Conservation (phyloP, 768 basidiomycete species). For the Leccinum aurantiacum region DNA sequence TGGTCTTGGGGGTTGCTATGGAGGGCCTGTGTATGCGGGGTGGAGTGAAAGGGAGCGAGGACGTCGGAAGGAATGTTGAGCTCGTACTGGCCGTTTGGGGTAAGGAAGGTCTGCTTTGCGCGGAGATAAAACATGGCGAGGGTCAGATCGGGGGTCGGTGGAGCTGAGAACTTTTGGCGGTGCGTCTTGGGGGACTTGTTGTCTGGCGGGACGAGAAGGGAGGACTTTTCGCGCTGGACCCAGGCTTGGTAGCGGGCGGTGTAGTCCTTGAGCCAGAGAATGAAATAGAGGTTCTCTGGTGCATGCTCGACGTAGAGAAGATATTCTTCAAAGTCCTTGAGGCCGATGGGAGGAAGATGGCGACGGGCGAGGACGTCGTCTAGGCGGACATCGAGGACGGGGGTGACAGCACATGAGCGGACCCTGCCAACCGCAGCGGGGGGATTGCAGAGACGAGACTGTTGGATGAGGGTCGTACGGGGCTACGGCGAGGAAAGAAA, state of each 20-base stretch:
- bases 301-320: slow-evolving; percentile 73
- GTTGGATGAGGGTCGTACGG: neutral
- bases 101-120: slow-evolving; percentile 80
- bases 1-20: slow-evolving; percentile 8
- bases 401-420: slow-evolving; percentile 66
- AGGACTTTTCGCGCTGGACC: slow-evolving; percentile 32
- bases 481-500: accelerated
- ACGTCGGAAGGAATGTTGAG: slow-evolving; percentile 67
- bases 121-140: slow-evolving; percentile 76
- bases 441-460: slow-evolving; percentile 61
- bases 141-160: slow-evolving; percentile 45
- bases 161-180: slow-evolving; percentile 30
- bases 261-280: slow-evolving; percentile 81
- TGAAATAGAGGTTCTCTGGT: slow-evolving; percentile 82
- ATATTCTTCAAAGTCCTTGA: slow-evolving; percentile 81
- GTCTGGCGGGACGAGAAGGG: slow-evolving; percentile 41
- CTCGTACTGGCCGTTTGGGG: slow-evolving; percentile 68
- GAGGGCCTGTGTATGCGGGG: slow-evolving; percentile 34
- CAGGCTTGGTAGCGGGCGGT: slow-evolving; percentile 47
- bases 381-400: slow-evolving; percentile 63
- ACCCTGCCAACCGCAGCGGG: slow-evolving; percentile 68
- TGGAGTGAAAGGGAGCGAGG: slow-evolving; percentile 56
- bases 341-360: slow-evolving; percentile 75
- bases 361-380: slow-evolving; percentile 76
- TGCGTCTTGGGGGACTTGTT: slow-evolving; percentile 36